Base-by-base conservation (phyloP, 495 filamentous ascomycete species). In the Lasiosphaeriaceae sp. region DNA sequence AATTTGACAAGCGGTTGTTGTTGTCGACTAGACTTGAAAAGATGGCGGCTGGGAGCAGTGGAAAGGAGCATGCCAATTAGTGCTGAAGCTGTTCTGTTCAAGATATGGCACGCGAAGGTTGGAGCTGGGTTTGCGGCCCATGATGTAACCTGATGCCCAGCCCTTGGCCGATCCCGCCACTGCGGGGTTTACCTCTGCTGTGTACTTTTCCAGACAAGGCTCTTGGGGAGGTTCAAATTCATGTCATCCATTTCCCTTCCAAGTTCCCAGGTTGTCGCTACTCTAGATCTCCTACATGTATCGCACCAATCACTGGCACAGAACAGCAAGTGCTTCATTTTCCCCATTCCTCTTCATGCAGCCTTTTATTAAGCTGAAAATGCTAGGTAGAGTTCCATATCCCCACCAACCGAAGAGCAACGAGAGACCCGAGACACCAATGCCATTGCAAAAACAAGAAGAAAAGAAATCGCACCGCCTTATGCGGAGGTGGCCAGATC, bases 401-500 rank as follows among this genome's bases (percentile, higher is more conserved):
- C 74, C 74, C 70, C 63, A 72, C 66, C 73, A 69, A 68, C 70
- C 67, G 60, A 71, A 70, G 57, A 72, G 68, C 76, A 67, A 67
- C 66, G 68, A 73, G 73, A 75, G 74, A 70, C 66, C 79, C 76
- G 66, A 59, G 71, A 79, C 76, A 78, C 73, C 74, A 76, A 80
- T 77, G 78, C 74, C 82, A 82, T 69, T 76, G 67, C 64, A 26
- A 69, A 64, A 60, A 59, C 48, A 57, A 53, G 23, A 71, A 68
- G 79, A 79, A 82, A 77, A 79, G 73, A 76, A 62, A 76, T 71
- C 69, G 50, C 52, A 54, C 57, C 61, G 35, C 47, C 67, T 81
- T 88, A 93, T 70, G 85, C 80, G 79, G 83, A 77, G 71, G 84
- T 72, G 66, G 76, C 78, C 61, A 97, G 80, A 70, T 97, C 92